Percentiles rank a stretch among this genome's conserved stretches.
These are phyloP conservation scores for Podospora sp. DNA, from an alignment of 495 filamentous ascomycete species.

Conservation along the genomic window DNA sequence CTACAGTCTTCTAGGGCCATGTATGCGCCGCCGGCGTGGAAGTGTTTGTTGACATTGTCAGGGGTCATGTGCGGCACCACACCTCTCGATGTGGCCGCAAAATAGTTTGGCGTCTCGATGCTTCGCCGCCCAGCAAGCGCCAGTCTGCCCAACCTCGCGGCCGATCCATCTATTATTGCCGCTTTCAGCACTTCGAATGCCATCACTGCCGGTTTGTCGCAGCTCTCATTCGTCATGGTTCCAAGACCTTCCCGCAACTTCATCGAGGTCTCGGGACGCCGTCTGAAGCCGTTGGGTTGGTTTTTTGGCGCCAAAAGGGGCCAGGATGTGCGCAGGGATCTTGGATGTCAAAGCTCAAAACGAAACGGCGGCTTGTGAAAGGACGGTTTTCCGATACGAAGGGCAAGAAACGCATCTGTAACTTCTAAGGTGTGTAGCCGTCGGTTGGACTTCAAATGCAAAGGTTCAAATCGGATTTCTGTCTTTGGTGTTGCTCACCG, in stretches of 20 bases:
- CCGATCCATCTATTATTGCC: conserved; percentile 35
- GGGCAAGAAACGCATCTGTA: neutral
- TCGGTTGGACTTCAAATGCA: neutral
- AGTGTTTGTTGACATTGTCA: conserved; percentile 71
- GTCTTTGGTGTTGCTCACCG: neutral
- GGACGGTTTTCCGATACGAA: neutral
- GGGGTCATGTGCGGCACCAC: conserved; percentile 84
- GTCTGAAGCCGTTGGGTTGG: neutral
- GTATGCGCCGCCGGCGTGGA: conserved; percentile 69
- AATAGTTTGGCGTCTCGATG: conserved; percentile 78
- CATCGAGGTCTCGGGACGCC: conserved; percentile 7
- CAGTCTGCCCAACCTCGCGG: conserved; percentile 64
- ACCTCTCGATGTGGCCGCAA: conserved; percentile 79
- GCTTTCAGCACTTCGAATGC: conserved; percentile 47
- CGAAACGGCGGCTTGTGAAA: neutral
- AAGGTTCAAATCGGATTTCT: neutral
- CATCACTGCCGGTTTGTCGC: conserved; percentile 29
- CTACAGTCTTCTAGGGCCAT: conserved; percentile 92
- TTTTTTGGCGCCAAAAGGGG: conserved; percentile 14
- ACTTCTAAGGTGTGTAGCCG: neutral
- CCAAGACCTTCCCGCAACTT: neutral
- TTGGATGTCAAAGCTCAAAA: neutral
- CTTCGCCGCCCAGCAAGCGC: conserved; percentile 58
- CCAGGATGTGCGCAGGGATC: conserved; percentile 3
- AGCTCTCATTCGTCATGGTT: conserved; percentile 11